Percentiles rank a stretch among this genome's conserved stretches.
Evolutionary conservation across 306 rosid genomes (phyloP).

Genomic region (Castanea mollissima): DNA sequence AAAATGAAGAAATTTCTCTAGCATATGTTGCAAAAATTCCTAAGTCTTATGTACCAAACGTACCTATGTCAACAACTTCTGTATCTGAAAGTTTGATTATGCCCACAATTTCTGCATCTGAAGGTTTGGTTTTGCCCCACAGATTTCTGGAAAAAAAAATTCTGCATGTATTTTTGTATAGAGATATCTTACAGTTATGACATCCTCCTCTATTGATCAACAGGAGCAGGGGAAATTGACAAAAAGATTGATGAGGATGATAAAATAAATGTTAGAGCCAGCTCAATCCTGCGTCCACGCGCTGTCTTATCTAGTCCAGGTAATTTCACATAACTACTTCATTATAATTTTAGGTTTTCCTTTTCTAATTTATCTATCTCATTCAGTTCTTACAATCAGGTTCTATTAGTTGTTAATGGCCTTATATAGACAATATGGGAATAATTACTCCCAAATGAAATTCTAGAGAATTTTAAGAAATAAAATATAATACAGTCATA

Average conservation of each 20-base stretch:
- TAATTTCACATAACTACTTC: conserved; percentile 23
- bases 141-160: not conserved
- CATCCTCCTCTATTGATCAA: conserved; percentile 29
- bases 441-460: not conserved
- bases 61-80: conserved; percentile 36
- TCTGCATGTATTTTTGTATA: not conserved
- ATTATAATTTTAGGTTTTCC: not conserved
- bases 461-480: not conserved
- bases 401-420: not conserved
- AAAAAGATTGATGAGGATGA: conserved; percentile 35
- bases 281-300: conserved; percentile 71
- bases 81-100: conserved; percentile 39
- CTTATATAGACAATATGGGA: not conserved
- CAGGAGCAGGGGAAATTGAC: conserved; percentile 39
- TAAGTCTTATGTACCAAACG: conserved; percentile 38
- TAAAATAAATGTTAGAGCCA: conserved; percentile 50
- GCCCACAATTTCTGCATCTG: not conserved
- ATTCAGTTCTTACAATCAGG: not conserved
- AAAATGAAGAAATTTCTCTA: conserved; percentile 35
- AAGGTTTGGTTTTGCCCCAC: not conserved
- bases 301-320: conserved; percentile 92
- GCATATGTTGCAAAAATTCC: conserved; percentile 46
- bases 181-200: conserved; percentile 16
- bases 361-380: conserved; percentile 8
- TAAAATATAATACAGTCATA: not conserved